Base-by-base conservation (phyloP, 2,329 filamentous ascomycete genomes). In the Talaromyces piceae region DNA sequence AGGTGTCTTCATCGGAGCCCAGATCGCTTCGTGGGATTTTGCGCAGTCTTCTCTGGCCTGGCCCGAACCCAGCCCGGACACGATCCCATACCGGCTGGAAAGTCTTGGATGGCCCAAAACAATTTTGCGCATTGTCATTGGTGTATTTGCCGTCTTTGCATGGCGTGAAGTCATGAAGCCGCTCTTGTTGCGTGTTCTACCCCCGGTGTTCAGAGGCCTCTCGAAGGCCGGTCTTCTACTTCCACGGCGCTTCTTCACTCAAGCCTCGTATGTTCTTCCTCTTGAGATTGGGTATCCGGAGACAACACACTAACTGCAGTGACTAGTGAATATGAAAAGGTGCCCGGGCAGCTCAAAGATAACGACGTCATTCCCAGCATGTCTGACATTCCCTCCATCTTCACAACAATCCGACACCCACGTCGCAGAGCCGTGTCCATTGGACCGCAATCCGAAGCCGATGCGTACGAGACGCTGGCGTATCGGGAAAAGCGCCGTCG, bases 131-230 rank as follows among this genome's bases (percentile, higher is more conserved):
- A 81, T 96, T 20, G 63, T 91, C 0, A 73, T 91, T 37, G 93
- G 93, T 4, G 87, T 98, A 11, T 64, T 90, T 8, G 78, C 88
- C 49, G 85, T 97, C 46, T 93, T 97, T 63, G 78, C 84, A 3
- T 98, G 93, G 93, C 82, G 91, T 63, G 91, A 91, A 62, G 76
- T 84, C 5, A 91, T 88, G 78, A 98, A 98, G 70, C 88, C 91
- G 1, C 74, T 84, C 1, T 70, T 97, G 53, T 80, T 97, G 52
- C 83, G 81, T 58, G 68, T 80, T 18, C 75, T 98, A 16, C 93
- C 93, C 7, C 89, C 93, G 31, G 69, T 96, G 4, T 97, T 96
- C 70, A 86, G 93, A 47, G 75, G 90, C 16, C 80, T 96, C 57
- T 91, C 95, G 66, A 82, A 84, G 41, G 77, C 83, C 25, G 89